A percentile compares a stretch with the other conserved stretches of the same genome.
Evolutionary conservation across 2,329 filamentous ascomycete genomes (phyloP).

Genomic region (Colletotrichum siamense): DNA sequence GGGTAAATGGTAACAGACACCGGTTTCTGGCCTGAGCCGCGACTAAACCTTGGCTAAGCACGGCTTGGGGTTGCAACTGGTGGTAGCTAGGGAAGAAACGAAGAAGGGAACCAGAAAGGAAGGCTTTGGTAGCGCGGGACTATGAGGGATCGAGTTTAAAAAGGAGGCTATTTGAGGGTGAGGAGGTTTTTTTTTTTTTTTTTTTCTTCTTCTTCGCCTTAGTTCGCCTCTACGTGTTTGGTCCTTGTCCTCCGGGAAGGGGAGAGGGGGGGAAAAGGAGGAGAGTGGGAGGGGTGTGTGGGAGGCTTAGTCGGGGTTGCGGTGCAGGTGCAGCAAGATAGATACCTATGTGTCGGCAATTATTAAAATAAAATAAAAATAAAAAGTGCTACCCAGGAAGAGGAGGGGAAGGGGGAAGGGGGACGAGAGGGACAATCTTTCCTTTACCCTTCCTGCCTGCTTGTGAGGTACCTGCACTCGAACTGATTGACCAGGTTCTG

Average conservation of each 20-base stretch:
- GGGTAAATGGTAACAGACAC: slow-evolving; percentile 5
- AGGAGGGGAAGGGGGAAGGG: no score
- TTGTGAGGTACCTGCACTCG: no score
- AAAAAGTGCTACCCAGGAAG: neutral
- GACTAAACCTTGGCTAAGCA: slow-evolving; percentile 5
- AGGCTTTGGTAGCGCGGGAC: neutral
- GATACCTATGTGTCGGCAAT: slow-evolving; percentile 5
- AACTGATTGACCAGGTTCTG: no score
- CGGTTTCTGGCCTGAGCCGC: slow-evolving; percentile 2
- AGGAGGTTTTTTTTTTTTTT: neutral
- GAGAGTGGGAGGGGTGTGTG: neutral
- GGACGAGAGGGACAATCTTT: no score
- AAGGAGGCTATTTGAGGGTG: neutral
- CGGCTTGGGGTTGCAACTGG: slow-evolving; percentile 1
- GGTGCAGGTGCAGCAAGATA: neutral
- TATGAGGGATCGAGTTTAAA: slow-evolving; percentile 3
- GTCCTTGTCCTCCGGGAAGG: neutral
- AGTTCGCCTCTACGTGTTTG: neutral
- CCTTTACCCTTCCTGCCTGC: neutral
- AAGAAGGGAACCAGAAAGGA: neutral
- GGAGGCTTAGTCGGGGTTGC: neutral
- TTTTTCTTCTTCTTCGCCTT: neutral
- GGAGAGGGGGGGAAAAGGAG: neutral
- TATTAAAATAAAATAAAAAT: neutral
- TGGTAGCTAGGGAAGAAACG: neutral